Evolutionary conservation across 148 eudicot species (phyloP).

Genomic region (Chenopodium berlandieri): DNA sequence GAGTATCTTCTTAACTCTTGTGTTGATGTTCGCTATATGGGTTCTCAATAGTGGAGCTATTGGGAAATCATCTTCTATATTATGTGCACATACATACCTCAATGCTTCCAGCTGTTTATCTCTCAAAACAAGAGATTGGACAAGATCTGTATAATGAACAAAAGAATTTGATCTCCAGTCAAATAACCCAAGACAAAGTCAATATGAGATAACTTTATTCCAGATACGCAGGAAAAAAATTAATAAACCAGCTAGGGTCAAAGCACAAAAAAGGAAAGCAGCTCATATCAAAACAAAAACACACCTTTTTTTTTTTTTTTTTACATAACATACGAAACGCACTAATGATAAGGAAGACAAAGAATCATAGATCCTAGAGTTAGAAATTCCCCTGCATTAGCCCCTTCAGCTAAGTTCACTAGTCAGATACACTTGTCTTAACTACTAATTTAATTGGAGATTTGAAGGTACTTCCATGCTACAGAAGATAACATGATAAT

Average conservation of each 20-base stretch:
- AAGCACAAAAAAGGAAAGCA: background rate
- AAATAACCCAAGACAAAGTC: background rate
- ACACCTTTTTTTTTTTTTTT: too few relatives aligned
- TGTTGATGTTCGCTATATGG: background rate
- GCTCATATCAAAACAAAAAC: background rate
- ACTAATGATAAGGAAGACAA: background rate
- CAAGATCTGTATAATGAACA: conserved; percentile 2
- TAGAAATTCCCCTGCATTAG: background rate
- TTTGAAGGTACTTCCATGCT: background rate
- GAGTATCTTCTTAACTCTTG: background rate
- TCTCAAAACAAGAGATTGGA: conserved; percentile 3
- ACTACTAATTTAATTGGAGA: background rate
- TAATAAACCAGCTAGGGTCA: background rate
- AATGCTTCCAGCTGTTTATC: conserved; percentile 14
- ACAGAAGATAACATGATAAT: background rate
- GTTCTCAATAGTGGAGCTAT: background rate
- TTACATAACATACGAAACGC: background rate
- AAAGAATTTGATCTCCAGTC: background rate
- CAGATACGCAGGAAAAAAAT: background rate
- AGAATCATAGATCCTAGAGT: background rate
- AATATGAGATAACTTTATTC: background rate
- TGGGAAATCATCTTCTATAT: conserved; percentile 12
- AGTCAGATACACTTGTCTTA: background rate
- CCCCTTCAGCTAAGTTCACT: background rate
- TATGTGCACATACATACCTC: conserved; percentile 7